Conservation (phyloP, 177 flowering plant genomes). For the Vitis hybrid region DNA sequence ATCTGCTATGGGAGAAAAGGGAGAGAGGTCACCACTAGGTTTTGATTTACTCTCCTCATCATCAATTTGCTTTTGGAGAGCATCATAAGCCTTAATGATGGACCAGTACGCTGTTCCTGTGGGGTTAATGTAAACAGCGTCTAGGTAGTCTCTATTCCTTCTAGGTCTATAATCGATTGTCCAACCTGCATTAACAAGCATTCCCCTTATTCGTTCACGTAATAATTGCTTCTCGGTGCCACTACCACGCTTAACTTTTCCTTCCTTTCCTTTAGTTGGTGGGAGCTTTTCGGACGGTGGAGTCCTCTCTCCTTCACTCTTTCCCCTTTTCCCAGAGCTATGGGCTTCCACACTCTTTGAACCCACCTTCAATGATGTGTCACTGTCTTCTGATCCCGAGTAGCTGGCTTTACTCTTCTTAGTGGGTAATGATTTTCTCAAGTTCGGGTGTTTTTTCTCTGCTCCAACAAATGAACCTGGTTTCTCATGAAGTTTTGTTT, state of each 20-base stretch:
- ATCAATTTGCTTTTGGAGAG: conserved; percentile 63
- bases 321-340: conserved; percentile 26
- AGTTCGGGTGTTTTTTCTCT: conserved; percentile 28
- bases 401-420: conserved; percentile 29
- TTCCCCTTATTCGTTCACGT: conserved; percentile 66
- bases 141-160: conserved; percentile 73
- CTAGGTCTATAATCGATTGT: conserved; percentile 83
- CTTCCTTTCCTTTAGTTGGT: conserved; percentile 29
- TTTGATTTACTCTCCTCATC: conserved; percentile 35
- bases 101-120: conserved; percentile 89
- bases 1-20: conserved; percentile 56
- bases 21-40: conserved; percentile 30
- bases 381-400: conserved; percentile 37
- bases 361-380: conserved; percentile 30
- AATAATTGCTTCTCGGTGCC: conserved; percentile 79
- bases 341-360: conserved; percentile 21
- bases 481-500: conserved; percentile 26
- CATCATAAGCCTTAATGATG: conserved; percentile 88
- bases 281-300: conserved; percentile 23
- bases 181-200: conserved; percentile 91
- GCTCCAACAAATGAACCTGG: conserved; percentile 21
- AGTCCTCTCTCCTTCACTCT: conserved; percentile 26
- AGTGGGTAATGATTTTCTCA: conserved; percentile 26
- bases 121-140: conserved; percentile 84
- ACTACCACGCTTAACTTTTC: conserved; percentile 57